These are phyloP conservation scores for Chaetomium tenue DNA, from an alignment of 495 filamentous ascomycete species.

Conservation along the genomic window DNA sequence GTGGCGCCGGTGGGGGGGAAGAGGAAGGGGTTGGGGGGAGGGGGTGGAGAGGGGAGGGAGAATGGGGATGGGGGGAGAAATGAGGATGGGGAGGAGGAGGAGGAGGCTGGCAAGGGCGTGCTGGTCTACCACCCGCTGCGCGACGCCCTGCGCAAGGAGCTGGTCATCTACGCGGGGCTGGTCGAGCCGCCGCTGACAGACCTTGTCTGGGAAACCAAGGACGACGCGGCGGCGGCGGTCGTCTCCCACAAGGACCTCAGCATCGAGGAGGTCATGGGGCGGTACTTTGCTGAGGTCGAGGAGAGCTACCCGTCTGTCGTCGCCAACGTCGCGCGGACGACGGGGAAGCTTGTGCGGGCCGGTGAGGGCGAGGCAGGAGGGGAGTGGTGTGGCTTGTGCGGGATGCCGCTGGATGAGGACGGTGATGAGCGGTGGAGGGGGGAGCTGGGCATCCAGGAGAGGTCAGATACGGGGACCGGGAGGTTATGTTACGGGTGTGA, in stretches of 20 bases:
- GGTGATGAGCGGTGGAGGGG: conserved; percentile 53
- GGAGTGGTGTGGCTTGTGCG: conserved; percentile 48
- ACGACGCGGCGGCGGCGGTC: conserved; percentile 38
- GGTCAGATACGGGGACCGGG: conserved; percentile 18
- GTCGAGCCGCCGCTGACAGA: conserved; percentile 37
- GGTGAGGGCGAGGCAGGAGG: background rate
- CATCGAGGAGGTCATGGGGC: conserved; percentile 84
- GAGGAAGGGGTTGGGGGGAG: background rate
- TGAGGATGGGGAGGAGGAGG: background rate
- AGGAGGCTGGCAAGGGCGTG: background rate
- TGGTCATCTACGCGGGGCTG: conserved; percentile 60
- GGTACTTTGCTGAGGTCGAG: conserved; percentile 87
- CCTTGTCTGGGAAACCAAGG: conserved; percentile 15
- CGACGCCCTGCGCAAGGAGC: conserved; percentile 78
- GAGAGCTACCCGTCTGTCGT: conserved; percentile 87
- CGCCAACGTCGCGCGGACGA: conserved; percentile 87
- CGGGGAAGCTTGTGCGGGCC: conserved; percentile 63
- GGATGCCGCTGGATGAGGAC: conserved; percentile 48
- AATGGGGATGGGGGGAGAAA: background rate
- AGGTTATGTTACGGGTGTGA: conserved; percentile 55
- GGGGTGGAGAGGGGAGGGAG: background rate
- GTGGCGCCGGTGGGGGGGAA: background rate
- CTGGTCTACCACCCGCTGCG: conserved; percentile 52
- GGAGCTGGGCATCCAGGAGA: conserved; percentile 39
- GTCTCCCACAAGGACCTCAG: conserved; percentile 71